A percentile compares a stretch with the other conserved stretches of the same genome.
phyloP scores from a whole-genome alignment of 306 rosid species.

The Rubus idaeus region DNA sequence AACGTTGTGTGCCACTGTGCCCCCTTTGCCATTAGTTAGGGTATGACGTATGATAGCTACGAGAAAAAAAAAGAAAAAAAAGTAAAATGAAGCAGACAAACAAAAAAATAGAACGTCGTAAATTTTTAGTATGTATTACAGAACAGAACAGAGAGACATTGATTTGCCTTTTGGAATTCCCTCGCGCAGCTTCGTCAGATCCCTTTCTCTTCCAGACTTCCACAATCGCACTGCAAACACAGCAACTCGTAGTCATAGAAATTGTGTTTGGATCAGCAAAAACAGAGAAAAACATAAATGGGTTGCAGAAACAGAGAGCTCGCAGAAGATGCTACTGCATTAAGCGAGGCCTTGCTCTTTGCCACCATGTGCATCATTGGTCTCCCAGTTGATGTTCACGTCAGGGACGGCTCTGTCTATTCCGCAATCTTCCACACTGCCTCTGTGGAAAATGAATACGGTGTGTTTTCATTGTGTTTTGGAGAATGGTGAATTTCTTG shows the following conservation, averaged over 20 bases:
- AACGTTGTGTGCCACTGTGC: too few relatives aligned
- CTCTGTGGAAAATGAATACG: slow-evolving; percentile 49
- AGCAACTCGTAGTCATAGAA: background rate
- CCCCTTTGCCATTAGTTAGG: too few relatives aligned
- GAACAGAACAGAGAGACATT: background rate
- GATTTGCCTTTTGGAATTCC: slow-evolving; percentile 4
- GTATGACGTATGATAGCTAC: too few relatives aligned
- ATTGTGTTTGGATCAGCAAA: slow-evolving; percentile 20
- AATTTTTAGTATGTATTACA: too few relatives aligned
- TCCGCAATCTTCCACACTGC: slow-evolving; percentile 92
- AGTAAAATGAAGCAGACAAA: too few relatives aligned
- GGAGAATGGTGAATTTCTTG: background rate
- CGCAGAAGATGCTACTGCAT: slow-evolving; percentile 33
- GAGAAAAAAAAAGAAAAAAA: too few relatives aligned
- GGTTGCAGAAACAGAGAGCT: slow-evolving; percentile 55
- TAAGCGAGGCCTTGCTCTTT: slow-evolving; percentile 61
- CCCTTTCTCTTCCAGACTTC: background rate
- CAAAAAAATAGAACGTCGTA: too few relatives aligned
- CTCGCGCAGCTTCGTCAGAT: slow-evolving; percentile 6
- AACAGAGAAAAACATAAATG: slow-evolving; percentile 31
- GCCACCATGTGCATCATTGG: slow-evolving; percentile 81
- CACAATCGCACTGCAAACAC: too few relatives aligned
- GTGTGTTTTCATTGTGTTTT: slow-evolving; percentile 31
- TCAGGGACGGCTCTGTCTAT: slow-evolving; percentile 77
- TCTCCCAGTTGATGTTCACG: slow-evolving; percentile 70